Evolutionary conservation across 2,329 filamentous ascomycete species (phyloP).

Genomic region (Fonsecaea nubica): DNA sequence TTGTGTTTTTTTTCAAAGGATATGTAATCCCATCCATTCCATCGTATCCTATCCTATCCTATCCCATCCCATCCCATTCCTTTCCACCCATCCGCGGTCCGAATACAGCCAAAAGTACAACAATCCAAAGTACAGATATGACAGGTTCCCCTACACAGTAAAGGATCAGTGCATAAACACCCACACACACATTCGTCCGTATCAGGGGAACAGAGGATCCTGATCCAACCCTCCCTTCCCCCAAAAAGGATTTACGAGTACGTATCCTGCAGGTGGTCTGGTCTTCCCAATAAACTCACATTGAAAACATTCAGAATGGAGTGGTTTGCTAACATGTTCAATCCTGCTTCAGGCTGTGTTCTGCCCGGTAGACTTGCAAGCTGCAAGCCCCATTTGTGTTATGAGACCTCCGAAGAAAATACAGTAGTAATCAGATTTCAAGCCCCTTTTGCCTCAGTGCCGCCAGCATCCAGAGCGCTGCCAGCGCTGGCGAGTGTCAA

Average conservation of each 20-base stretch:
- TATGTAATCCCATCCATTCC: too few relatives aligned
- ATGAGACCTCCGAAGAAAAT: constrained; percentile 12
- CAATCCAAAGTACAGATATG: too few relatives aligned
- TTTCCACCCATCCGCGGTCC: too few relatives aligned
- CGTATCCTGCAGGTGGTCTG: neutral
- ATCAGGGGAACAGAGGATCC: too few relatives aligned
- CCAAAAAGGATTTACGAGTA: neutral
- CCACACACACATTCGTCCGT: too few relatives aligned
- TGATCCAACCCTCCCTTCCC: too few relatives aligned
- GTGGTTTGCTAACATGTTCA: neutral
- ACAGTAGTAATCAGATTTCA: constrained; percentile 18
- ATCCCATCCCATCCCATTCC: too few relatives aligned
- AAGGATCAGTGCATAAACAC: too few relatives aligned
- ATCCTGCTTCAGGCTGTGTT: neutral
- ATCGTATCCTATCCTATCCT: too few relatives aligned
- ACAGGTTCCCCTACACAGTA: too few relatives aligned
- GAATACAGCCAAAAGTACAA: too few relatives aligned
- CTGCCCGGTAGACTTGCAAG: neutral
- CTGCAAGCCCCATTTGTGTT: neutral
- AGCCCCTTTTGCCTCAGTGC: neutral
- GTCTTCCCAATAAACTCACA: neutral
- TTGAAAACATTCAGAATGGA: neutral
- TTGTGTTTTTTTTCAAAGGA: too few relatives aligned
- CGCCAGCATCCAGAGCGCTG: constrained; percentile 28
- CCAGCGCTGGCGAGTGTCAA: constrained; percentile 23